Evolutionary conservation across 495 filamentous ascomycete species (phyloP), one percentile per base, ranked within the genome.

Genomic region (Tuber umbilicatum): DNA sequence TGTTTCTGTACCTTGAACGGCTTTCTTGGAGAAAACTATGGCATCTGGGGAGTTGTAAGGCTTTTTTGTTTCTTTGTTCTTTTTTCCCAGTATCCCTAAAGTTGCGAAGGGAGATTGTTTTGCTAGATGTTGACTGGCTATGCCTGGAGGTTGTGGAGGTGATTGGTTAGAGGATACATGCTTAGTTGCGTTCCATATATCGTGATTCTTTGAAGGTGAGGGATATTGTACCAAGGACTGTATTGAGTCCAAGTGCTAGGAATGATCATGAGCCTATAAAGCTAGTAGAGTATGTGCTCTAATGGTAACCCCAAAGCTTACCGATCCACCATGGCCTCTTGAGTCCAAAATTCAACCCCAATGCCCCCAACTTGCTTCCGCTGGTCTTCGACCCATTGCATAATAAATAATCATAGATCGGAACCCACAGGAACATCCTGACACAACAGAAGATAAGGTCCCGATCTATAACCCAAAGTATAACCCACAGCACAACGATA

Each of bases 1-100:
- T 3, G 87, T 88, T 7, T 86, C 86, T 43, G 85, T 86, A 40
- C 94, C 94, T 19, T 94, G 92, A 76, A 79, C 84, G 27, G 87
- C 88, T 10, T 97, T 97, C 80, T 82, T 93, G 2, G 86, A 87
- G 81, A 93, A 90, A 81, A 97, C 94, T 75, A 87, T 97, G 23
- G 87, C 89, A 17, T 41, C 47, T 4, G 71, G 70, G 5, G 55
- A 4, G 55, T 19, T 64, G 55, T 64, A 27, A 64, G 55, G 55
- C 4, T 64, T 31, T 12, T 19, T 64, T 64, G 5, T 64, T 35
- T 64, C 6, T 23, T 23, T 27, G 7, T 12, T 21, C 19, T 23
- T 55, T 31, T 2, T n/a, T 12, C 3, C 5, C 55, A 35, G 19
- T 64, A 35, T 27, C 35, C 35, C 31, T 64, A 35, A 14, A 35